Base-by-base conservation (phyloP, 176 grass and related monocot genomes). In the Phoenix roebelenii region DNA sequence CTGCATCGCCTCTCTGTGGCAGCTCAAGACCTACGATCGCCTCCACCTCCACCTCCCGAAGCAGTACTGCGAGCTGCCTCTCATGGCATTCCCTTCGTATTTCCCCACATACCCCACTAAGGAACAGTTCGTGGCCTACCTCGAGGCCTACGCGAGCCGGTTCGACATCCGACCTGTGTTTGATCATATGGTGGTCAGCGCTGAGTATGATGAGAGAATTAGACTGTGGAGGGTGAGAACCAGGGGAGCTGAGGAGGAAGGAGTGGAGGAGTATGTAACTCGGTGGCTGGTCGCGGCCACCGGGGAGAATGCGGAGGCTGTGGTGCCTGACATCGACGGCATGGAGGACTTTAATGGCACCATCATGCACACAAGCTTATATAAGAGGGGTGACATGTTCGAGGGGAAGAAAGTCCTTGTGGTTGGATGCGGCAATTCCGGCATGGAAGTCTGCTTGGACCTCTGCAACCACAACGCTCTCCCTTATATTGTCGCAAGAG, bases 401-500 rank as follows among this genome's bases (percentile, higher is more conserved):
- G 16, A 70, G 16, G 82, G 76, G 18, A 83, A 81, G 72, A 73
- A 66, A 14, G 88, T 98, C 12, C 93, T 98, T 5, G 93, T 98
- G 16, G 73, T 98, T 19, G 93, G 93, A 14, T 81, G 87, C 25
- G 93, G 93, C 52, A 98, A 98, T 25, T 98, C 93, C 19, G 93
- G 93, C 57, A 98, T 98, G 93, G 93, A 98, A 60, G 93, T 98
- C 30, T 98, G 87, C 77, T 65, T 98, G 69, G 93, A 98, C 66
- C 82, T 98, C 63, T 89, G 88, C 84, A 85, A 88, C 53, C 74
- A 98, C 84, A 88, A 74, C 83, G 88, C 74, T 28, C 55, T 62
- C 16, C 93, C 93, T 9, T 76, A 74, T 79, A 85, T 98, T 72
- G 84, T 89, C 22, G 85, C 92, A 65, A 71, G 87, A 83, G 93